phyloP scores from a whole-genome alignment of 495 filamentous ascomycete species.

The Patellaria atrata region DNA sequence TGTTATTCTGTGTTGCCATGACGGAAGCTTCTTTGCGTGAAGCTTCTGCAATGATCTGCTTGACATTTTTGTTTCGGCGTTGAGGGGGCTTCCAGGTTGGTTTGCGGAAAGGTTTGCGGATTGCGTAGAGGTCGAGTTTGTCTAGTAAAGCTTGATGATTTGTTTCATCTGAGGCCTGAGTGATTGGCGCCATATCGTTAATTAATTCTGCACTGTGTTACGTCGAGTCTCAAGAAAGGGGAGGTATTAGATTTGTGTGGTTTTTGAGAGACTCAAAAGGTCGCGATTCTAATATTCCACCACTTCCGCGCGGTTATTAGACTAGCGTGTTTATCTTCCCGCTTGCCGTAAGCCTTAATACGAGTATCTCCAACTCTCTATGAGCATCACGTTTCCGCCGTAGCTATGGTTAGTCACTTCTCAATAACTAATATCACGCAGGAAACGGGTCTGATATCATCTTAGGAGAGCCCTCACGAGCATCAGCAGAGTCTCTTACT shows the following conservation, averaged over 20 bases:
- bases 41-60: conserved; percentile 86
- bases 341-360: too few relatives aligned
- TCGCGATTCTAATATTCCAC: too few relatives aligned
- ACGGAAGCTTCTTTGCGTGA: conserved; percentile 69
- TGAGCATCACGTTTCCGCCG: too few relatives aligned
- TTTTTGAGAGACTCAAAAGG: too few relatives aligned
- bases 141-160: conserved; percentile 48
- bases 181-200: conserved; percentile 29
- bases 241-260: too few relatives aligned
- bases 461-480: conserved; percentile 89
- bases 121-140: conserved; percentile 68
- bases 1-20: conserved; percentile 64
- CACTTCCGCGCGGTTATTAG: too few relatives aligned
- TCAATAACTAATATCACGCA: neutral
- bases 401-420: too few relatives aligned
- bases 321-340: too few relatives aligned
- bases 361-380: too few relatives aligned
- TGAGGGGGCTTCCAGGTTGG: conserved; percentile 77
- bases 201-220: too few relatives aligned
- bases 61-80: conserved; percentile 95
- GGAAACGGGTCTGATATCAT: neutral
- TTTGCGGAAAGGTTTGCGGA: conserved; percentile 78
- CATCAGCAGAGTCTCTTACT: conserved; percentile 90
- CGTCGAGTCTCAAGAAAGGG: too few relatives aligned
- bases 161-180: conserved; percentile 27